Percentiles rank a stretch among this genome's conserved stretches.
phyloP scores from a whole-genome alignment of 1,139 yeast genomes.

The Debaryomycetaceae sp. region DNA sequence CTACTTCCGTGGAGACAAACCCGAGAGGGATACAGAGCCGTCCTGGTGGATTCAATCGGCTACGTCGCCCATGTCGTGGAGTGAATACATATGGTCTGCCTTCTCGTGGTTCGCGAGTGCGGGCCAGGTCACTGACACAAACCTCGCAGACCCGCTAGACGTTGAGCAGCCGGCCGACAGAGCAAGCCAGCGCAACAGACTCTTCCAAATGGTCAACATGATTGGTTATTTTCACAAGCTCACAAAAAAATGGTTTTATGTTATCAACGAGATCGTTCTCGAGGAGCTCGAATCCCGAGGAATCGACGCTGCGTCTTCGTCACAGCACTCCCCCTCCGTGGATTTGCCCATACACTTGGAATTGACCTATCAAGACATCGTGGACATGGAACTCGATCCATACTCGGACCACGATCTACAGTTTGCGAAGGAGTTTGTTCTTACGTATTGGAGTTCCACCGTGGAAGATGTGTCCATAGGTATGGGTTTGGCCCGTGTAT shows the following conservation, averaged over 20 bases:
- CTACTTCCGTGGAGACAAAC: slow-evolving; percentile 7
- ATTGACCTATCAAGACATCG: slow-evolving; percentile 53
- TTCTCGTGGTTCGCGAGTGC: slow-evolving; percentile 86
- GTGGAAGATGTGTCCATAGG: slow-evolving; percentile 34
- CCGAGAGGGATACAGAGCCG: slow-evolving; percentile 20
- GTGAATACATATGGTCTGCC: slow-evolving; percentile 67
- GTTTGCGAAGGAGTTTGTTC: slow-evolving; percentile 52
- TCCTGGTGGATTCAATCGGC: slow-evolving; percentile 44
- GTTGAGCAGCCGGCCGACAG: slow-evolving; percentile 3
- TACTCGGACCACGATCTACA: slow-evolving; percentile 54
- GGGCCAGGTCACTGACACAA: slow-evolving; percentile 45
- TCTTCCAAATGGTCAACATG: slow-evolving; percentile 30
- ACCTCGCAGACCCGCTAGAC: slow-evolving; percentile 3
- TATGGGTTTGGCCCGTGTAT: slow-evolving; percentile 27
- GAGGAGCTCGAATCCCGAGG: slow-evolving; percentile 18
- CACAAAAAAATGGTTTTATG: slow-evolving; percentile 42
- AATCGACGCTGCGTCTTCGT: background rate
- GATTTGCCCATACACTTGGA: slow-evolving; percentile 26
- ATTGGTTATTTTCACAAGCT: slow-evolving; percentile 56
- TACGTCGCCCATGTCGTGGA: slow-evolving; percentile 57
- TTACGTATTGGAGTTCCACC: slow-evolving; percentile 50
- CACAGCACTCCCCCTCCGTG: background rate
- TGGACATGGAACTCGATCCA: slow-evolving; percentile 76
- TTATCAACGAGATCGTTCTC: slow-evolving; percentile 33
- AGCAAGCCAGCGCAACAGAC: slow-evolving; percentile 6